These are phyloP conservation scores for Aspergillus latus DNA, from an alignment of 2,329 filamentous ascomycete genomes.

Conservation along the genomic window DNA sequence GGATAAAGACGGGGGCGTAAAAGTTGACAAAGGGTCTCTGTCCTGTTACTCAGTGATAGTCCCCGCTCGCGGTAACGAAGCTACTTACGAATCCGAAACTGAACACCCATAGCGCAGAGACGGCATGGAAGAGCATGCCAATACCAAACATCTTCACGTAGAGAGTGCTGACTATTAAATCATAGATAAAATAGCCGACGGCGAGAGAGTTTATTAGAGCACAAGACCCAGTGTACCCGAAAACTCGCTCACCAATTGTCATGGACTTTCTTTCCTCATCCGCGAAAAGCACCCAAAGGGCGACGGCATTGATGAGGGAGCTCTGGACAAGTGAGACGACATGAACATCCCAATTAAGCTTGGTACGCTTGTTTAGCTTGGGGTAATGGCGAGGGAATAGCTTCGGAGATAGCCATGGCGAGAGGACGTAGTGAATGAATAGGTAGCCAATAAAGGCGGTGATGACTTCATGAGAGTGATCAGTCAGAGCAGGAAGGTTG, in stretches of 20 bases:
- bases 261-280: conserved; percentile 58
- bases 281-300: conserved; percentile 58
- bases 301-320: conserved; percentile 55
- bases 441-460: conserved; percentile 59
- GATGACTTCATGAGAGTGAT: conserved; percentile 63
- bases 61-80: not conserved
- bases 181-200: conserved; percentile 65
- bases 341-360: conserved; percentile 67
- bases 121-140: conserved; percentile 62
- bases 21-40: conserved; percentile 66
- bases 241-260: conserved; percentile 55
- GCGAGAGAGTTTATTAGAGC: conserved; percentile 62
- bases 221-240: conserved; percentile 60
- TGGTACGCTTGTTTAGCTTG: conserved; percentile 55
- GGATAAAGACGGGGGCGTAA: conserved; percentile 64
- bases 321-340: conserved; percentile 63
- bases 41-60: not conserved
- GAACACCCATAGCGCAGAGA: conserved; percentile 62
- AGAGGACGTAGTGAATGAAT: conserved; percentile 53
- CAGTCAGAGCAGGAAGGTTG: conserved; percentile 55
- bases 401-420: conserved; percentile 54
- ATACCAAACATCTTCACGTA: conserved; percentile 60
- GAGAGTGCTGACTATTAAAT: conserved; percentile 57
- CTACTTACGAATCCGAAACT: conserved; percentile 62
- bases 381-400: conserved; percentile 58